Evolutionary conservation across 148 eudicot genomes (phyloP).

Genomic region (Dianthus caryophyllus): DNA sequence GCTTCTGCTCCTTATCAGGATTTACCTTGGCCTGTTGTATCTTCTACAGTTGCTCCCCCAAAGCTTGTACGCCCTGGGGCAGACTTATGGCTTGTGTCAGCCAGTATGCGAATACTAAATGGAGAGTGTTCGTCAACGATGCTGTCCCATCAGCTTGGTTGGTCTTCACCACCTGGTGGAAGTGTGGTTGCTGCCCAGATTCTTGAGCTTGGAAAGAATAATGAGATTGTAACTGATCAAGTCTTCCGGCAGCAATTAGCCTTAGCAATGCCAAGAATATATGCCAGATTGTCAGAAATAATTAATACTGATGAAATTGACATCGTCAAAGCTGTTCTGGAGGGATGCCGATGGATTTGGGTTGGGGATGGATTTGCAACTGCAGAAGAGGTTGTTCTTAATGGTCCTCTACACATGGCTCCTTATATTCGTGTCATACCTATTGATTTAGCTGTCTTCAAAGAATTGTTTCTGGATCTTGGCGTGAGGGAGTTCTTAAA

Average conservation of each 20-base stretch:
- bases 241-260: constrained; percentile 76
- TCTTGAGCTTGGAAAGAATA: constrained; percentile 98
- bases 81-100: constrained; percentile 97
- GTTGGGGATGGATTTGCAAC: constrained; percentile 99
- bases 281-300: constrained; percentile 62
- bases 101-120: constrained; percentile 93
- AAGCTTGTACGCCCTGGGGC: constrained; percentile 69
- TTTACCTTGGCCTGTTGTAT: constrained; percentile 88
- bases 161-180: constrained; percentile 92
- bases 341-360: constrained; percentile 98
- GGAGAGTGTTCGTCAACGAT: constrained; percentile 89
- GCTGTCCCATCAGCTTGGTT: constrained; percentile 80
- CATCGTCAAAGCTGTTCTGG: constrained; percentile 86
- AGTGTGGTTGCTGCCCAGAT: constrained; percentile 98
- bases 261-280: constrained; percentile 91
- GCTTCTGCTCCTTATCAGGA: constrained; percentile 66
- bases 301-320: constrained; percentile 90
- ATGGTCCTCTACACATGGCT: constrained; percentile 94
- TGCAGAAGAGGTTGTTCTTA: constrained; percentile 86
- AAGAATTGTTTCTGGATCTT: constrained; percentile 83
- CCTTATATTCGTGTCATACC: constrained; percentile 98
- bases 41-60: constrained; percentile 92
- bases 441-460: constrained; percentile 87
- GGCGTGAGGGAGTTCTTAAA: constrained; percentile 73
- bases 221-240: constrained; percentile 79